phyloP scores from a whole-genome alignment of 2,329 filamentous ascomycete genomes.

The Pseudogymnoascus sp. region DNA sequence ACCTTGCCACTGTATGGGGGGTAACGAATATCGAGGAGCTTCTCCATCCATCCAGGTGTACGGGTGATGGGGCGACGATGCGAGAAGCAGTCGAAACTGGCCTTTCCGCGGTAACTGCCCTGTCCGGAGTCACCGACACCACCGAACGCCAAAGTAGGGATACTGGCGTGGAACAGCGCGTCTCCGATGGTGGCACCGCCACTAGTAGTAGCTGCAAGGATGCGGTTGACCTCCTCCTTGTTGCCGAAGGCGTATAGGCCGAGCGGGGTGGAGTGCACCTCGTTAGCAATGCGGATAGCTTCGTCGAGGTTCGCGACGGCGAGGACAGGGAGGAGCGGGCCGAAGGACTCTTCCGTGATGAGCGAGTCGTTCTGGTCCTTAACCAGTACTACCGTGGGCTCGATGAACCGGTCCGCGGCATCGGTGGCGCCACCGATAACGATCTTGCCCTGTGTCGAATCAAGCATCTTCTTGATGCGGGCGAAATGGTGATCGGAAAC shows the following conservation, averaged over 20 bases:
- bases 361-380: slow-evolving; percentile 69
- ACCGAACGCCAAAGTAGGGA: slow-evolving; percentile 71
- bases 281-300: slow-evolving; percentile 75
- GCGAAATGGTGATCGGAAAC: slow-evolving; percentile 74
- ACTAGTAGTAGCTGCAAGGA: slow-evolving; percentile 57
- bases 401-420: slow-evolving; percentile 73
- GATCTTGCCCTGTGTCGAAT: slow-evolving; percentile 74
- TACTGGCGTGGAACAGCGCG: slow-evolving; percentile 62
- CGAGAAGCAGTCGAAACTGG: slow-evolving; percentile 64
- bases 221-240: slow-evolving; percentile 65
- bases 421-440: slow-evolving; percentile 81
- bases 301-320: slow-evolving; percentile 75
- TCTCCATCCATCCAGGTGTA: slow-evolving; percentile 63
- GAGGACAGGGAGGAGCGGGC: slow-evolving; percentile 81
- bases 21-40: slow-evolving; percentile 61
- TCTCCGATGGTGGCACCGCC: slow-evolving; percentile 63
- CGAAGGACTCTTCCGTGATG: slow-evolving; percentile 81
- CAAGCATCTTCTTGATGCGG: slow-evolving; percentile 86
- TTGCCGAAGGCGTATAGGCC: slow-evolving; percentile 80
- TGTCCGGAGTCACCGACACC: slow-evolving; percentile 74
- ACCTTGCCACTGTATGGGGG: slow-evolving; percentile 48
- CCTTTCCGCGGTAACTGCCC: slow-evolving; percentile 70
- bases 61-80: slow-evolving; percentile 53
- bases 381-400: slow-evolving; percentile 86
- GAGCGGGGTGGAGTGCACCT: slow-evolving; percentile 76